Conservation (phyloP, 176 grass and related monocot species). For the Juncus effusus region DNA sequence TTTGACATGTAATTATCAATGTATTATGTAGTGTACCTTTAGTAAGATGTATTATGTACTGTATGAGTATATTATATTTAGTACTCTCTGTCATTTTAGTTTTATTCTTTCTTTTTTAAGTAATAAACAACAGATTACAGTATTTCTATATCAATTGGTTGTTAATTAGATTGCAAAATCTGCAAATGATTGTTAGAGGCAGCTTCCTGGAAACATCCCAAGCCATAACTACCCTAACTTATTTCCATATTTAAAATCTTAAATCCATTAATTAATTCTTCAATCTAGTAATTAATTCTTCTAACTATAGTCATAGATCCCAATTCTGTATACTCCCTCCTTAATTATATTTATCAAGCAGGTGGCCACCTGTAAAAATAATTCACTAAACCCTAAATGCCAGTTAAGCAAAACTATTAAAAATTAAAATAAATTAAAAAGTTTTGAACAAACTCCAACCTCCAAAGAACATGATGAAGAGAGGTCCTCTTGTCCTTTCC, state of each 20-base stretch:
- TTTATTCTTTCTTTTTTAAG: no score
- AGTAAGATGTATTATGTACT: no score
- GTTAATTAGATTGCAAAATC: constrained; percentile 15
- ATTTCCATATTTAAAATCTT: constrained; percentile 22
- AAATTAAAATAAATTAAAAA: constrained; percentile 5
- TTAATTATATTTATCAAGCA: constrained; percentile 16
- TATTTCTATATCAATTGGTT: neutral
- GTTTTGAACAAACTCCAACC: neutral
- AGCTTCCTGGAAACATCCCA: constrained; percentile 30
- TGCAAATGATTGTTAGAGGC: constrained; percentile 25
- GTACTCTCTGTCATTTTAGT: no score
- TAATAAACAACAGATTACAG: no score
- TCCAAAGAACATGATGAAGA: constrained; percentile 19
- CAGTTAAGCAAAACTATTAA: constrained; percentile 18
- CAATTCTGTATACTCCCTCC: constrained; percentile 7
- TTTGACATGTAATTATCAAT: no score
- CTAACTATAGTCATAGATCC: constrained; percentile 24
- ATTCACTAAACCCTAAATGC: constrained; percentile 11
- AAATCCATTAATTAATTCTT: neutral
- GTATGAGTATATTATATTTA: no score
- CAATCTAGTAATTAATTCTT: constrained; percentile 6
- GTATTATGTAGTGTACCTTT: no score
- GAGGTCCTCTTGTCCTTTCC: constrained; percentile 18
- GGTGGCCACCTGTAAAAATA: constrained; percentile 31
- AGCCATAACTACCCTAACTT: constrained; percentile 24